phyloP scores from a whole-genome alignment of 345 rosid genomes.

The Arabis alpina region DNA sequence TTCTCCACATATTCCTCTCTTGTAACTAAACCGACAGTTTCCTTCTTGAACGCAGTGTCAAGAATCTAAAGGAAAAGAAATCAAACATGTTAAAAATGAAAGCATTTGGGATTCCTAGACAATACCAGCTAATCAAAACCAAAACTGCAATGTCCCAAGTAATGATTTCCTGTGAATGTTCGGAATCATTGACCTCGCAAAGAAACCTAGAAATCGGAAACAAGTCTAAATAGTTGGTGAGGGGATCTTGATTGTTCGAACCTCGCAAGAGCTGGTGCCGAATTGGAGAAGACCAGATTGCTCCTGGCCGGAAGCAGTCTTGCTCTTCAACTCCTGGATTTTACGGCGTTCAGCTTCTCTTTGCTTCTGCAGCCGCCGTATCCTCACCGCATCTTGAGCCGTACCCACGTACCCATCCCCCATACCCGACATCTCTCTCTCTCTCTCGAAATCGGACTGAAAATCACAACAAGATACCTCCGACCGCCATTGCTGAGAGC shows the following conservation, averaged over 20 bases:
- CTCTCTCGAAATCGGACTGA: conserved; percentile 7
- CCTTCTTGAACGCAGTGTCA: conserved; percentile 98
- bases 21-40: conserved; percentile 95
- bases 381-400: conserved; percentile 97
- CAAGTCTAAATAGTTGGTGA: not conserved
- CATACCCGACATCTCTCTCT: conserved; percentile 88
- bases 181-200: too few relatives aligned
- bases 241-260: conserved; percentile 20
- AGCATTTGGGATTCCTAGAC: too few relatives aligned
- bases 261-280: conserved; percentile 96
- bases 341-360: conserved; percentile 96
- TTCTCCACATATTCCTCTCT: conserved; percentile 98
- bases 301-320: conserved; percentile 78
- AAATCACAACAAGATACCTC: not conserved
- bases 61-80: conserved; percentile 59
- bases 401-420: conserved; percentile 99
- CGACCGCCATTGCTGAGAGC: conserved; percentile 18
- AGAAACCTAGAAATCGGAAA: conserved; percentile 19
- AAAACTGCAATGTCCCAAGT: too few relatives aligned
- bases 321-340: conserved; percentile 91
- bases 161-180: too few relatives aligned
- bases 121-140: too few relatives aligned
- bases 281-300: conserved; percentile 98
- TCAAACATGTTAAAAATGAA: not conserved
- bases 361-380: conserved; percentile 97